Percentiles rank a stretch among this genome's conserved stretches.
Conservation (phyloP, 805 yeast genomes). For the Lipomyces sp. region DNA sequence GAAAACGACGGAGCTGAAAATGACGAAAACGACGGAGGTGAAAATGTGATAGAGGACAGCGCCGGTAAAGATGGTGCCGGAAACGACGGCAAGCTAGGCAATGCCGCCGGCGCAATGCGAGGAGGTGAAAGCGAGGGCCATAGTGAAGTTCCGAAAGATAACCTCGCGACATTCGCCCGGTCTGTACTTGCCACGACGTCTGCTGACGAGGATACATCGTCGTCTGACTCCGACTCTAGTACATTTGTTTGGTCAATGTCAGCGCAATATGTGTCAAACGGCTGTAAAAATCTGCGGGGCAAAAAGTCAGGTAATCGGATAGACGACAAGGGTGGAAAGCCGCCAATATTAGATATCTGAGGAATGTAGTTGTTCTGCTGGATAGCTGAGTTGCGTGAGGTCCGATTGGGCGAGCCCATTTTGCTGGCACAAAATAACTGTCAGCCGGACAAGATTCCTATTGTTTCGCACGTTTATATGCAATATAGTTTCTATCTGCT, state of each 20-base stretch:
- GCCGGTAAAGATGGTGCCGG: conserved; percentile 15
- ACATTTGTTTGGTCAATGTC: conserved; percentile 2
- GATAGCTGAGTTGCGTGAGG: not conserved
- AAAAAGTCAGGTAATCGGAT: conserved; percentile 31
- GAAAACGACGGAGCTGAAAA: conserved; percentile 19
- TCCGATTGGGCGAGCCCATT: not conserved
- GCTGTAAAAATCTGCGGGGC: conserved; percentile 24
- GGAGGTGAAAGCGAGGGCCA: conserved; percentile 4
- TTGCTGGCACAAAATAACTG: not conserved
- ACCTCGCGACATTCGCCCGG: not conserved
- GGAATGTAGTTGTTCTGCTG: conserved; percentile 22
- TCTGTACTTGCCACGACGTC: not conserved
- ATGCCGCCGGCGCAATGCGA: not conserved
- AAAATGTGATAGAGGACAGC: conserved; percentile 7
- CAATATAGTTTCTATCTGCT: not conserved
- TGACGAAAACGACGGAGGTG: conserved; percentile 9
- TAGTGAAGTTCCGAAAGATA: not conserved
- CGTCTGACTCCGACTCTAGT: not conserved
- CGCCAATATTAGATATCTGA: conserved; percentile 32
- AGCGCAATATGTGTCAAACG: not conserved
- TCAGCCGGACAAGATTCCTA: not conserved
- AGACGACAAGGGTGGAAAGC: conserved; percentile 29
- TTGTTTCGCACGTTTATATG: not conserved
- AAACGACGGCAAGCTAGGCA: conserved; percentile 10
- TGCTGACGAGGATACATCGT: not conserved